Evolutionary conservation across 2,329 filamentous ascomycete genomes (phyloP).

Genomic region (Lojkania enalia): DNA sequence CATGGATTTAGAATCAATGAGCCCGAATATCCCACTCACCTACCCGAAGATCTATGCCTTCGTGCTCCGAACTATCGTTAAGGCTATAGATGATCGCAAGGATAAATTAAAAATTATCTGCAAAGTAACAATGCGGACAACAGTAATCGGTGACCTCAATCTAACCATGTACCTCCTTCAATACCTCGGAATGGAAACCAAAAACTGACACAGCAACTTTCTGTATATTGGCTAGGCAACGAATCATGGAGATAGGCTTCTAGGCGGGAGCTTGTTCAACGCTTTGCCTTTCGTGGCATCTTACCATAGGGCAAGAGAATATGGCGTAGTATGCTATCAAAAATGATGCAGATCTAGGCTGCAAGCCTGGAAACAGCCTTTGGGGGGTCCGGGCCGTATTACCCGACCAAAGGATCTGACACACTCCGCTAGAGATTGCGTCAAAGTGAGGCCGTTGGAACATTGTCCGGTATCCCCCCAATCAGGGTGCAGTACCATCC

Average conservation of each 20-base stretch:
- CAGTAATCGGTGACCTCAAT: constrained; percentile 1
- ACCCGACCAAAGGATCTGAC: not conserved
- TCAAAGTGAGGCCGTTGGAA: constrained; percentile 1
- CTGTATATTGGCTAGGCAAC: not conserved
- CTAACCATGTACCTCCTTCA: not conserved
- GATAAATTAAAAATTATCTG: not conserved
- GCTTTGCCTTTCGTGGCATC: constrained; percentile 1
- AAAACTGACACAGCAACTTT: not conserved
- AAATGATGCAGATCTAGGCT: constrained; percentile 1
- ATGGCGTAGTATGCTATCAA: not conserved
- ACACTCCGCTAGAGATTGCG: constrained; percentile 3
- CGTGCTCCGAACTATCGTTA: not conserved
- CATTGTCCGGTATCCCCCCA: constrained; percentile 2
- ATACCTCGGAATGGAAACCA: not conserved
- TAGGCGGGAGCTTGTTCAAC: not conserved
- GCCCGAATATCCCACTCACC: not conserved
- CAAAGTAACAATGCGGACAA: not conserved
- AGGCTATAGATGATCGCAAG: not conserved
- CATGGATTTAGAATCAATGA: not conserved
- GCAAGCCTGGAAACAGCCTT: not conserved
- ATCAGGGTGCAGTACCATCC: not conserved
- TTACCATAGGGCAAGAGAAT: not conserved
- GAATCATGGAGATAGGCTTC: not conserved
- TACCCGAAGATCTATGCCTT: not conserved
- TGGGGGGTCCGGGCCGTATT: constrained; percentile 1